Percentiles rank a stretch among this genome's conserved stretches.
Conservation (phyloP, 192 early-diverging fungal genomes). For the Lobosporangium transversale region DNA sequence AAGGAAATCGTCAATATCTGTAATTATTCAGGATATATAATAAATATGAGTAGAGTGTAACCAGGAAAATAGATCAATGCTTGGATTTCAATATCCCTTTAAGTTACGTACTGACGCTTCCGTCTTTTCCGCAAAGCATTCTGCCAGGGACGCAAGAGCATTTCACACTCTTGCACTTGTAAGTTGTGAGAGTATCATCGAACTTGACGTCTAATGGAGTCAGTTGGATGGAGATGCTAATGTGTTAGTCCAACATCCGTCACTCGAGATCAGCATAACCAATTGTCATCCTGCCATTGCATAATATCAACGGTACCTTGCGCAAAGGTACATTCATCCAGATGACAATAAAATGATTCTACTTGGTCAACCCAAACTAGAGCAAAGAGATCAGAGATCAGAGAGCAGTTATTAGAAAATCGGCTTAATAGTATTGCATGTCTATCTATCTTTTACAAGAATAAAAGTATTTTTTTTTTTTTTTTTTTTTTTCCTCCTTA, state of each 20-base stretch:
- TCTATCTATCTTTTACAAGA: too few species aligned
- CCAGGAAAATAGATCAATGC: too few species aligned
- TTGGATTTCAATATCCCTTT: too few species aligned
- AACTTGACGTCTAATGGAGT: slow-evolving; percentile 50
- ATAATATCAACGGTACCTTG: slow-evolving; percentile 55
- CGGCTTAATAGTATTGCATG: too few species aligned
- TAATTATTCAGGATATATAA: neutral
- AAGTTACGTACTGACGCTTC: slow-evolving; percentile 69
- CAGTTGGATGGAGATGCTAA: neutral
- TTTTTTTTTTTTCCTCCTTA: slow-evolving; percentile 32
- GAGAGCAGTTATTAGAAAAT: too few species aligned
- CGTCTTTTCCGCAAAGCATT: slow-evolving; percentile 86
- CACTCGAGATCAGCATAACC: too few species aligned
- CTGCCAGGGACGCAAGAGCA: slow-evolving; percentile 84
- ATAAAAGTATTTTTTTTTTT: too few species aligned
- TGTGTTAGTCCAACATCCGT: too few species aligned
- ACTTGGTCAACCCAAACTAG: slow-evolving; percentile 84
- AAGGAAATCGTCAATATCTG: slow-evolving; percentile 83
- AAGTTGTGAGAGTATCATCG: slow-evolving; percentile 67
- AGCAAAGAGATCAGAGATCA: too few species aligned
- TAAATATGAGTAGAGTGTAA: neutral
- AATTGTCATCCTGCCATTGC: neutral
- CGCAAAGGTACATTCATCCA: slow-evolving; percentile 77
- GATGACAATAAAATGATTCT: slow-evolving; percentile 92
- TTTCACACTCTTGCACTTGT: slow-evolving; percentile 77